Conservation (phyloP, 2,329 filamentous ascomycete genomes). For the Eutypella sp. region DNA sequence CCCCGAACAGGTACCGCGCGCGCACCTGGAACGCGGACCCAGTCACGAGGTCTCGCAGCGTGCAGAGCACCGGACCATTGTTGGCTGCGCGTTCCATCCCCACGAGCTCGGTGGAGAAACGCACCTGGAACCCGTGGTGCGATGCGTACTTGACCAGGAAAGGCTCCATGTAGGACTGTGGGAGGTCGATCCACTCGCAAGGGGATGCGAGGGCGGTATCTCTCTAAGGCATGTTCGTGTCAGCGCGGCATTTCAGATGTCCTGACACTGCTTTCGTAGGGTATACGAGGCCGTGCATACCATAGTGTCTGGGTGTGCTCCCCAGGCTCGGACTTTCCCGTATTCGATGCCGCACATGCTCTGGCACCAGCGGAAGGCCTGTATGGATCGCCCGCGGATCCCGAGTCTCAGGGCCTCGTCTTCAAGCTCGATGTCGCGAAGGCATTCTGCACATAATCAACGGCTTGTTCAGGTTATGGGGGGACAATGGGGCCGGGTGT, state of each 20-base stretch:
- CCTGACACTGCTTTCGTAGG: neutral
- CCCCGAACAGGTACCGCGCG: conserved; percentile 55
- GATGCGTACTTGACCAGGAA: conserved; percentile 36
- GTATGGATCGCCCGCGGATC: conserved; percentile 36
- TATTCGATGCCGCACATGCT: conserved; percentile 50
- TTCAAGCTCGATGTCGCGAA: conserved; percentile 48
- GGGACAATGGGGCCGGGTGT: too few relatives aligned
- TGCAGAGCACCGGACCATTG: conserved; percentile 13
- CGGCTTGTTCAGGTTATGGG: too few relatives aligned
- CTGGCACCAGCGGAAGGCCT: conserved; percentile 47
- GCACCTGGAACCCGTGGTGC: conserved; percentile 30
- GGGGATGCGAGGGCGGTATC: conserved; percentile 38
- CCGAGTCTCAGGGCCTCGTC: conserved; percentile 31
- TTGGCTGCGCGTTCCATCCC: conserved; percentile 18
- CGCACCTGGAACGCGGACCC: conserved; percentile 36
- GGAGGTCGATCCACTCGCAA: conserved; percentile 37
- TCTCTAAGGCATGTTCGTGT: conserved; percentile 23
- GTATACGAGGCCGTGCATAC: conserved; percentile 19
- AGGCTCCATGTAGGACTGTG: conserved; percentile 39
- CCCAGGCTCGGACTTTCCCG: conserved; percentile 46
- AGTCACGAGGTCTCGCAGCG: conserved; percentile 31
- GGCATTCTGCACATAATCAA: too few relatives aligned
- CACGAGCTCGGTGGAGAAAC: conserved; percentile 34
- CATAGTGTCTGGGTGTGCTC: conserved; percentile 39
- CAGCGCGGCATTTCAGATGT: too few relatives aligned